Conservation (phyloP, 2,329 filamentous ascomycete genomes). For the Diaporthe vexans region DNA sequence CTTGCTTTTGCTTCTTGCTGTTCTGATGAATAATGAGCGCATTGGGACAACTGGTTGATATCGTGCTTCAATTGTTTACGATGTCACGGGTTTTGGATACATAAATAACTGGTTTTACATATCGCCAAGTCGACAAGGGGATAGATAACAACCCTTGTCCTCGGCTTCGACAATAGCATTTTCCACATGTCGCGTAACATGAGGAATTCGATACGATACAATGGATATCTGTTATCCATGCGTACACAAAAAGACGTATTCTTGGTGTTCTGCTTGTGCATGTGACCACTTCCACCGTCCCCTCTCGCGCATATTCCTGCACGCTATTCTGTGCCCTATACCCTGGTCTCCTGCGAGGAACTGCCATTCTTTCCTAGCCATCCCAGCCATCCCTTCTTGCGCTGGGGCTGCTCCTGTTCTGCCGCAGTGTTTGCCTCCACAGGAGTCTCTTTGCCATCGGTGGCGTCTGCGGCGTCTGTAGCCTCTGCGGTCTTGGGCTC, state of each 20-base stretch:
- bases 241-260: slow-evolving; percentile 11
- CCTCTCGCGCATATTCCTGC: background rate
- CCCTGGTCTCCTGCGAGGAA: slow-evolving; percentile 36
- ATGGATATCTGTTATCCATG: slow-evolving; percentile 8
- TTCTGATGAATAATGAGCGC: slow-evolving; percentile 27
- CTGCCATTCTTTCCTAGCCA: slow-evolving; percentile 35
- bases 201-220: slow-evolving; percentile 23
- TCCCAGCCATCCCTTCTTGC: slow-evolving; percentile 37
- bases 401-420: slow-evolving; percentile 1
- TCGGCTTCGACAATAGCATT: slow-evolving; percentile 19
- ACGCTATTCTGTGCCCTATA: slow-evolving; percentile 8
- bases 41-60: slow-evolving; percentile 19
- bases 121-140: slow-evolving; percentile 23
- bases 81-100: slow-evolving; percentile 14
- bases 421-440: background rate
- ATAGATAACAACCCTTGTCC: background rate
- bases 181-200: slow-evolving; percentile 8
- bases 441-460: background rate
- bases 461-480: background rate
- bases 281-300: background rate
- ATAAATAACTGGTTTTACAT: slow-evolving; percentile 34
- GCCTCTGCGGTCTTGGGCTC: background rate
- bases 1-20: background rate
- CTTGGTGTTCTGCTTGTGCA: slow-evolving; percentile 15
- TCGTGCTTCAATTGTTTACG: slow-evolving; percentile 14